Percentiles rank a stretch among this genome's conserved stretches.
Conservation (phyloP, 78 protist species). For the Parvularia atlantis region DNA sequence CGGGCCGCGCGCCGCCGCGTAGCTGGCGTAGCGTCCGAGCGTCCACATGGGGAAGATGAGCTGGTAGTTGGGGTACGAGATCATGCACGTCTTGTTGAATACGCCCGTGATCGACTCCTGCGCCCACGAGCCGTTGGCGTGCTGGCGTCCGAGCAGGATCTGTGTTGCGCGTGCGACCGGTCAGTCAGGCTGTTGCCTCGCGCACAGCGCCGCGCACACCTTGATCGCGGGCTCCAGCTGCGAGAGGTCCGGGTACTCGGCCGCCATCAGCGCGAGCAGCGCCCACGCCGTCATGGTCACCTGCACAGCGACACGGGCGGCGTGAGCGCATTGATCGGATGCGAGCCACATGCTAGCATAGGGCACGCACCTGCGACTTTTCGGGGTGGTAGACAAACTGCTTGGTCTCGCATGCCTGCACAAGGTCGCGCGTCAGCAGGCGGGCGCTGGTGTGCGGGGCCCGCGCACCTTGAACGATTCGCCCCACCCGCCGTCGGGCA, state of each 20-base stretch:
- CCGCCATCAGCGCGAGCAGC: slow-evolving; percentile 64
- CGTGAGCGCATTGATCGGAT: too few relatives aligned
- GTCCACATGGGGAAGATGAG: slow-evolving; percentile 89
- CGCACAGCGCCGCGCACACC: not conserved
- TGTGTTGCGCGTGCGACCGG: not conserved
- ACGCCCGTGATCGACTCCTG: slow-evolving; percentile 82
- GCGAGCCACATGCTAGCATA: too few relatives aligned
- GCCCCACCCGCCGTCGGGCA: slow-evolving; percentile 82
- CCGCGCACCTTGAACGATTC: slow-evolving; percentile 37
- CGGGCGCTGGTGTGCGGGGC: not conserved
- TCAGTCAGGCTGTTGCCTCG: too few relatives aligned
- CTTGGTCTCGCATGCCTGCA: slow-evolving; percentile 25
- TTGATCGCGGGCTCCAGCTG: slow-evolving; percentile 40
- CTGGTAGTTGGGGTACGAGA: slow-evolving; percentile 72
- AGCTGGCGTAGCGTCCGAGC: slow-evolving; percentile 50
- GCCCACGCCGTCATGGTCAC: slow-evolving; percentile 96
- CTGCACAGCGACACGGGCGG: too few relatives aligned
- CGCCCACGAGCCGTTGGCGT: slow-evolving; percentile 73
- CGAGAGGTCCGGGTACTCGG: slow-evolving; percentile 40
- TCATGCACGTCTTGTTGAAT: slow-evolving; percentile 85
- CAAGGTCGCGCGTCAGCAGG: slow-evolving; percentile 26
- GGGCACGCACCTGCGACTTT: slow-evolving; percentile 22
- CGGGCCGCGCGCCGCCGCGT: slow-evolving; percentile 9
- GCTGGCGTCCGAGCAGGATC: slow-evolving; percentile 26
- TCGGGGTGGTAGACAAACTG: not conserved